phyloP scores from a whole-genome alignment of 208 protist genomes.

The Trypanosoma boissoni region DNA sequence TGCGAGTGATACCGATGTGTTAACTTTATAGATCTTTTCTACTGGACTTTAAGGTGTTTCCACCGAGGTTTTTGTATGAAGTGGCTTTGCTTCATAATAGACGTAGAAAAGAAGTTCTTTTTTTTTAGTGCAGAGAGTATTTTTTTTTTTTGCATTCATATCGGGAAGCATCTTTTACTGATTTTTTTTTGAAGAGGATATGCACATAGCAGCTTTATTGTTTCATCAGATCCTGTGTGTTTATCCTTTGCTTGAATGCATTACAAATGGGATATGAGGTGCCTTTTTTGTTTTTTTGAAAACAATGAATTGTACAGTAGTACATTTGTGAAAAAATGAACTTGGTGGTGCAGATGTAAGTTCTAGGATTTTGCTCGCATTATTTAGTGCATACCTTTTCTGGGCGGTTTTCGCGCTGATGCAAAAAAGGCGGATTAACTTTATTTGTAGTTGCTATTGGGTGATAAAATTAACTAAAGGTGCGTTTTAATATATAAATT shows the following conservation, averaged over 20 bases:
- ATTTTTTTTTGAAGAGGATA: conserved; percentile 33
- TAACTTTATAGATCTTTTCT: conserved; percentile 3
- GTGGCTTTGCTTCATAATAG: conserved; percentile 42
- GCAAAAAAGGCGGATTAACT: conserved; percentile 76
- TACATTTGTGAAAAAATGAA: conserved; percentile 2
- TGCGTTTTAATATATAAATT: neutral
- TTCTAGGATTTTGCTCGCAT: conserved; percentile 54
- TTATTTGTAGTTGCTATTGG: conserved; percentile 61
- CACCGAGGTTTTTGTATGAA: conserved; percentile 29
- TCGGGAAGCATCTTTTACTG: conserved; percentile 38
- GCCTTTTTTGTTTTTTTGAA: conserved; percentile 42
- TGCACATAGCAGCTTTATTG: conserved; percentile 33
- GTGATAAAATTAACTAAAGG: conserved; percentile 43
- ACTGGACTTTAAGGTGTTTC: conserved; percentile 7
- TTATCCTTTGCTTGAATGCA: conserved; percentile 48
- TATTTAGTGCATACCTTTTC: conserved; percentile 56
- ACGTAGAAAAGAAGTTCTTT: conserved; percentile 39
- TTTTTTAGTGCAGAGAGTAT: conserved; percentile 54
- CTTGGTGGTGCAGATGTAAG: conserved; percentile 53
- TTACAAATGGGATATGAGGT: conserved; percentile 56
- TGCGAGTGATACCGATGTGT: neutral
- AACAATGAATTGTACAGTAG: conserved; percentile 1
- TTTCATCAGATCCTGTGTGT: conserved; percentile 22
- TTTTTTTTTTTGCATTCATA: conserved; percentile 41
- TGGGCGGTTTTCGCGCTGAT: conserved; percentile 60